Base-by-base conservation (phyloP, 2,329 filamentous ascomycete genomes). In the Zymoseptoria pseudotritici region DNA sequence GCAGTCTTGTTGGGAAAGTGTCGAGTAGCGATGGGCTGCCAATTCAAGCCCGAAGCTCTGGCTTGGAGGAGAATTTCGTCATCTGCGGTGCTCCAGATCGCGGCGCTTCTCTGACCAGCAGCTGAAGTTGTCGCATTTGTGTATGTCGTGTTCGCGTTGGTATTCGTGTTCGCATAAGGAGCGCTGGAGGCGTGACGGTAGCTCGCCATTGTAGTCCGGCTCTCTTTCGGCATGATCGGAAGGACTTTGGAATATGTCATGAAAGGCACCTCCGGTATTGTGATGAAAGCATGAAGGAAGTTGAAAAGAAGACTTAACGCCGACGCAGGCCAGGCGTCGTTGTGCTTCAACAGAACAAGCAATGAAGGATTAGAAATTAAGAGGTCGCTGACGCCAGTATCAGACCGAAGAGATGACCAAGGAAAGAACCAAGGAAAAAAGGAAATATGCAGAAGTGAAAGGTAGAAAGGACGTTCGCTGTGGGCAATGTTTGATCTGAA, bases 1-100 rank as follows among this genome's bases (percentile, higher is more conserved):
- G 87, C 76, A 11, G 81, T 82, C 78, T 96, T 96, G 72, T 76
- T 80, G 1, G 87, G 88, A 72, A 96, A 96, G 75, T 90, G 85
- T 63, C 82, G 83, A 62, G 81, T 80, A 68, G 91, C 86, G 71
- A 95, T 94, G 68, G 90, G 87, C 57, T 84, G 83, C 91, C 91
- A 96, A 75, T 92, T 93, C 72, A 91, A 82, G 22, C 89, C 88
- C 69, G 86, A 84, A 54, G 87, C 83, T 57, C 91, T 84, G 17
- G 90, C 89, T 51, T 79, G 77, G 63, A 93, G 79, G 51, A 96
- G 82, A 46, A 84, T 84, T 67, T 88, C 82, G 73, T 96, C 91
- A 66, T 94, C 90, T 54, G 84, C 80, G 1, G 82, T 78, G 31
- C 83, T 87, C 91, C 91, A 96, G 58, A 77, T 76, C 9, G 72